A percentile compares a stretch with the other conserved stretches of the same genome.
These are phyloP conservation scores for Coccomyxa sp. DNA, from an alignment of 139 green algal genomes.

Conservation along the genomic window DNA sequence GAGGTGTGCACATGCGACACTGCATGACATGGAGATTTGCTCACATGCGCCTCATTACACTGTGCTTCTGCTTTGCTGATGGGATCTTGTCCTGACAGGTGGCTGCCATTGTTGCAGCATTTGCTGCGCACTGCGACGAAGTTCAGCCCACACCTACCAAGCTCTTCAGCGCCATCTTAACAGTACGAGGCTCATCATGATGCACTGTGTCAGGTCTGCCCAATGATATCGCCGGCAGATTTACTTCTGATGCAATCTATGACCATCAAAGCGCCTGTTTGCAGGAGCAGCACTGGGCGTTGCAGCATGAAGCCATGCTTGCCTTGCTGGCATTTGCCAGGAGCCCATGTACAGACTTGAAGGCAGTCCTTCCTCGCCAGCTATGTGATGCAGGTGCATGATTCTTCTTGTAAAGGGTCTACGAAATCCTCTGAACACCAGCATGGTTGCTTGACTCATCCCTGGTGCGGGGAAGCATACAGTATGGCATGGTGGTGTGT, in stretches of 20 bases:
- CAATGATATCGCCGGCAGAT: background rate
- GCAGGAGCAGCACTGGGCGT: constrained; percentile 14
- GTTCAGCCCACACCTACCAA: background rate
- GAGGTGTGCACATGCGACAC: background rate
- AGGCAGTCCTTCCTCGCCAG: background rate
- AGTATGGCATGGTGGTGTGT: background rate
- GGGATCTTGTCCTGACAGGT: background rate
- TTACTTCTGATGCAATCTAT: background rate
- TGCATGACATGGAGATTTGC: background rate
- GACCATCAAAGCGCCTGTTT: too few species aligned
- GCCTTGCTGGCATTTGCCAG: constrained; percentile 5
- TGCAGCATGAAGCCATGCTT: constrained; percentile 18
- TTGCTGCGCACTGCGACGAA: background rate
- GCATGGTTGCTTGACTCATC: background rate
- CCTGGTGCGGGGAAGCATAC: background rate
- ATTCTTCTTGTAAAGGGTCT: background rate
- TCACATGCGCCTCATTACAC: background rate
- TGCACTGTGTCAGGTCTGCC: background rate
- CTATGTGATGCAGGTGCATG: background rate
- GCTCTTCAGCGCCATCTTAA: background rate
- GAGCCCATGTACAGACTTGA: constrained; percentile 1
- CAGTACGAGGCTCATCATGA: background rate
- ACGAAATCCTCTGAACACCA: background rate
- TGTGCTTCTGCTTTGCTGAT: background rate
- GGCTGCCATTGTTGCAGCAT: background rate